Evolutionary conservation across 495 filamentous ascomycete genomes (phyloP).

Genomic region (Durotheca rogersii): DNA sequence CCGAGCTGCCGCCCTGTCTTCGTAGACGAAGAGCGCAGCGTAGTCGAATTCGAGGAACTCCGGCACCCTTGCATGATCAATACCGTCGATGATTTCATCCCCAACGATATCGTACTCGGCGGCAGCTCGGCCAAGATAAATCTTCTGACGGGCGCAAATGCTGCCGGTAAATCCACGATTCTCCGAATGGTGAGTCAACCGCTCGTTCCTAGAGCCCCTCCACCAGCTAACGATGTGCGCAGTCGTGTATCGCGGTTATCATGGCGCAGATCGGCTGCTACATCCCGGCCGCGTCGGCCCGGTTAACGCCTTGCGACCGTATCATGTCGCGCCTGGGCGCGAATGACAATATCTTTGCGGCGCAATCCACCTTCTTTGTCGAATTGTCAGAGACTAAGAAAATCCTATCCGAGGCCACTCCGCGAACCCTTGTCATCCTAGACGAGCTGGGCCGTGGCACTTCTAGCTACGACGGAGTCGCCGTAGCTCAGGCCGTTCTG

Average conservation of each 20-base stretch:
- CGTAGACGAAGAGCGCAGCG: conserved; percentile 77
- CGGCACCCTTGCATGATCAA: conserved; percentile 92
- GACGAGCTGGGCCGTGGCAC: conserved; percentile 97
- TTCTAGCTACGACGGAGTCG: conserved; percentile 90
- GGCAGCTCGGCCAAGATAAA: conserved; percentile 80
- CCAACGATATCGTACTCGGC: conserved; percentile 89
- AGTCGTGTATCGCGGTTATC: conserved; percentile 89
- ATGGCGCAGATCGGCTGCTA: conserved; percentile 99
- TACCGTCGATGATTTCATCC: conserved; percentile 91
- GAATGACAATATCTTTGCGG: conserved; percentile 98
- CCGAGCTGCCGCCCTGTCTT: conserved; percentile 88
- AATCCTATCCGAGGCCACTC: conserved; percentile 92
- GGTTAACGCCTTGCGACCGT: conserved; percentile 88
- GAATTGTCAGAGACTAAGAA: conserved; percentile 98
- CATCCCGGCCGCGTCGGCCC: conserved; percentile 78
- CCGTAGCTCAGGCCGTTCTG: conserved; percentile 92
- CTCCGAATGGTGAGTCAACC: conserved; percentile 77
- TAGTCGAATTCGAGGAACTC: conserved; percentile 87
- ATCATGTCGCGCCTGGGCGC: conserved; percentile 99
- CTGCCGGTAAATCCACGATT: conserved; percentile 97
- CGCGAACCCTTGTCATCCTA: conserved; percentile 92
- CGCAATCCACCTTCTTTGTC: conserved; percentile 98
- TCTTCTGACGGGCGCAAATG: conserved; percentile 93
- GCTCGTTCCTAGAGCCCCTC: background rate
- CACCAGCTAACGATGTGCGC: conserved; percentile 18